A percentile compares a stretch with the other conserved stretches of the same genome.
Evolutionary conservation across 1,284 basidiomycete genomes (phyloP).

Genomic region (Fistulinella staudtii): DNA sequence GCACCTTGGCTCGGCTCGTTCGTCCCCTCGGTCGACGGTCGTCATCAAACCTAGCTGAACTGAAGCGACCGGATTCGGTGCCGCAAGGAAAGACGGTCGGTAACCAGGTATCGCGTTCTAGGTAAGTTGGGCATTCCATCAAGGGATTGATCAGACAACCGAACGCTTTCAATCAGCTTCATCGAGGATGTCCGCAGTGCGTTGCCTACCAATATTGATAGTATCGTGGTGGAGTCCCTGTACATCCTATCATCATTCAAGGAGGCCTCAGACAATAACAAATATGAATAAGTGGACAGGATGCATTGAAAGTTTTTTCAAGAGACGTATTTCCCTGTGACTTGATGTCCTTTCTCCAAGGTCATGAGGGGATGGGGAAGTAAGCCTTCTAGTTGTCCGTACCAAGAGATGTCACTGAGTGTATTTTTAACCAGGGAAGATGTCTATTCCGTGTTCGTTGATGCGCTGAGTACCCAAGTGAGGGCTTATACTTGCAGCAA

Average conservation of each 20-base stretch:
- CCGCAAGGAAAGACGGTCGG: background rate
- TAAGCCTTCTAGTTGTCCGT: background rate
- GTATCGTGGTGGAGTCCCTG: background rate
- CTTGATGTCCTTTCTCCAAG: background rate
- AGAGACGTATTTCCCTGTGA: background rate
- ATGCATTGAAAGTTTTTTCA: background rate
- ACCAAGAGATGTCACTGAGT: background rate
- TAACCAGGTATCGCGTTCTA: background rate
- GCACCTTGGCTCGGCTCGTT: background rate
- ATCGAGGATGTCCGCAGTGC: background rate
- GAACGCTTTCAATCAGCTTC: background rate
- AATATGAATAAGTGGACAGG: background rate
- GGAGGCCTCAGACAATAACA: background rate
- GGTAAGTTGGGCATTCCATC: background rate
- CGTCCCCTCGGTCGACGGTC: background rate
- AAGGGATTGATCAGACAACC: background rate
- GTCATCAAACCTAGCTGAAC: background rate
- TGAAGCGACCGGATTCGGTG: no score
- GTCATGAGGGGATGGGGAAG: background rate
- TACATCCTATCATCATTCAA: background rate
- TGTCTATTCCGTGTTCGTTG: background rate
- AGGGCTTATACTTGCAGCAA: background rate
- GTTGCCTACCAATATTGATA: background rate
- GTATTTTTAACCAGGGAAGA: background rate
- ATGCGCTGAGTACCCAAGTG: background rate